These are phyloP conservation scores for Solanum neorickii DNA, from an alignment of 257 asterid genomes.

Conservation along the genomic window DNA sequence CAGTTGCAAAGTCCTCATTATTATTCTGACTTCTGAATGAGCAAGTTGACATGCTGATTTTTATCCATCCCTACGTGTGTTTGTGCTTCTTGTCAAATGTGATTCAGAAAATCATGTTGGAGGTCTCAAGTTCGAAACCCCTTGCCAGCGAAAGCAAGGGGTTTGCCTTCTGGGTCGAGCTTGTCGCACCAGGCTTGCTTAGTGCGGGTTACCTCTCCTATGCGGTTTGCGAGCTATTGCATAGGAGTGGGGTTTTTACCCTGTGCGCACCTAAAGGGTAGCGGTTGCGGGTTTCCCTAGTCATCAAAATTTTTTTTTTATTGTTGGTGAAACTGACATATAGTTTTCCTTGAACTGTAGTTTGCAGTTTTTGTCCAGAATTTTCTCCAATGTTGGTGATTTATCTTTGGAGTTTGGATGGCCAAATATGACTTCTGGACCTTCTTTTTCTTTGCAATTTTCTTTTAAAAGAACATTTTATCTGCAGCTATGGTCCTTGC, in stretches of 20 bases:
- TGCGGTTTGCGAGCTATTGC: too few relatives aligned
- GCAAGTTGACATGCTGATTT: not conserved
- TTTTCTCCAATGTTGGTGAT: not conserved
- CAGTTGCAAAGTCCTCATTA: not conserved
- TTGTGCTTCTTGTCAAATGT: not conserved
- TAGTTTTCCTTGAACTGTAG: not conserved
- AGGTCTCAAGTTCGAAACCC: too few relatives aligned
- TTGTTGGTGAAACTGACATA: not conserved
- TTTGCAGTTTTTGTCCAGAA: not conserved
- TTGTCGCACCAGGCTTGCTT: too few relatives aligned
- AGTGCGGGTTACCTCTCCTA: too few relatives aligned
- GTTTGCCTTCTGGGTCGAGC: too few relatives aligned
- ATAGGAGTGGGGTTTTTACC: too few relatives aligned
- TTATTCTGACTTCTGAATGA: not conserved
- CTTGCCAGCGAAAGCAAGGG: too few relatives aligned
- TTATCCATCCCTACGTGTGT: not conserved
- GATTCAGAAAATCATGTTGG: not conserved
- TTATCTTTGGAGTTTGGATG: not conserved
- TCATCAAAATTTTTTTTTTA: too few relatives aligned
- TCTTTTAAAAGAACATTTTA: not conserved
- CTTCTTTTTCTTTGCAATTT: not conserved
- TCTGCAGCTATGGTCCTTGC: not conserved
- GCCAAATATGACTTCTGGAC: not conserved
- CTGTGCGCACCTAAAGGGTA: too few relatives aligned
- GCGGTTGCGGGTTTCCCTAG: too few relatives aligned